Evolutionary conservation across 345 rosid species (phyloP).

Genomic region (Chamaenerion angustifolium): DNA sequence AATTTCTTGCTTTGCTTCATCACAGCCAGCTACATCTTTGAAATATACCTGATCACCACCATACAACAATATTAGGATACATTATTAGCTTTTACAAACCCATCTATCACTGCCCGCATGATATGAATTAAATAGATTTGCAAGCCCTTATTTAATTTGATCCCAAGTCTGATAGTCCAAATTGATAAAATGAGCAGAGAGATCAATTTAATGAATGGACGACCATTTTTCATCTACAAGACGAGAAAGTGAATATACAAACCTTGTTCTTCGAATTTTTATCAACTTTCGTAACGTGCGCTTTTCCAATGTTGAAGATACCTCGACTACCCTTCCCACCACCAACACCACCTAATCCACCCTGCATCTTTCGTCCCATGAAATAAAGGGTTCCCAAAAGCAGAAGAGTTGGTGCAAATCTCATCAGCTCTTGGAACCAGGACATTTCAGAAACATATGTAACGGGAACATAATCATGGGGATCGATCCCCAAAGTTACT

Average conservation of each 20-base stretch:
- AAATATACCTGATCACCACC: constrained; percentile 44
- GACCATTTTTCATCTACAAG: no score
- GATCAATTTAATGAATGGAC: no score
- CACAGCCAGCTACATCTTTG: constrained; percentile 96
- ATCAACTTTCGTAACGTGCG: constrained; percentile 67
- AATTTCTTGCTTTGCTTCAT: constrained; percentile 96
- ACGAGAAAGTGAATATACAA: no score
- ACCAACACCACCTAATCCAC: constrained; percentile 72
- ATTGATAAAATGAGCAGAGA: no score
- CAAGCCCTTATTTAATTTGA: no score
- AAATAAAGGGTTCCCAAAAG: constrained; percentile 53
- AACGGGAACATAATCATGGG: constrained; percentile 66
- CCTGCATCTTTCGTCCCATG: constrained; percentile 66
- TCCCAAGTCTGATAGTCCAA: no score
- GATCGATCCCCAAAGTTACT: constrained; percentile 57
- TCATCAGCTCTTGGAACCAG: constrained; percentile 72
- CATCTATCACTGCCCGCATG: no score
- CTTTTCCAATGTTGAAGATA: constrained; percentile 83
- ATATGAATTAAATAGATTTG: no score
- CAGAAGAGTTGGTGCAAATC: constrained; percentile 55
- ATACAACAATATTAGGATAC: no score
- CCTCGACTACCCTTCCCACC: constrained; percentile 74
- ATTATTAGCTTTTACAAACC: not conserved
- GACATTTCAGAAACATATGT: constrained; percentile 56
- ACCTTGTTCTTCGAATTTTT: constrained; percentile 91